Conservation (phyloP, 805 yeast genomes). For the Teunomyces atbi region DNA sequence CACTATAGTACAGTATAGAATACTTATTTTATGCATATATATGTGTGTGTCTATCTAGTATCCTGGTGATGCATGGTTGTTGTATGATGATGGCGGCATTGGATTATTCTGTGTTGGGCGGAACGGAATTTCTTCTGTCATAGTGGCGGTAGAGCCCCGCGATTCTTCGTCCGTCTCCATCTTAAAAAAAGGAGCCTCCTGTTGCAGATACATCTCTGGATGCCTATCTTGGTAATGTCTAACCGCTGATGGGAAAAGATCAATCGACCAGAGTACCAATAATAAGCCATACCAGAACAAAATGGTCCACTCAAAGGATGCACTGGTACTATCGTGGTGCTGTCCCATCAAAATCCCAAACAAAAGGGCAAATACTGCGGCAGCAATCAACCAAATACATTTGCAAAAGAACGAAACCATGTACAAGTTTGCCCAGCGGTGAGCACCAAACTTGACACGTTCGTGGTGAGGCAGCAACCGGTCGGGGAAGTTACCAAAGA, state of each 20-base stretch:
- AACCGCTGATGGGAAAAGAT: conserved; percentile 54
- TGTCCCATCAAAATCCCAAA: conserved; percentile 50
- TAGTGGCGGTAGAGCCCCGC: not conserved
- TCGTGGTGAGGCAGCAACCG: conserved; percentile 40
- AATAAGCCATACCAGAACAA: conserved; percentile 82
- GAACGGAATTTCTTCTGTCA: not conserved
- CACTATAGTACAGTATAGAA: not conserved
- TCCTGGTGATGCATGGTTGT: not conserved
- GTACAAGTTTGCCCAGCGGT: conserved; percentile 38
- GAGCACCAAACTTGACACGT: conserved; percentile 36
- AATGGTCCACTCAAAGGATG: conserved; percentile 79
- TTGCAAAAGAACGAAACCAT: conserved; percentile 54
- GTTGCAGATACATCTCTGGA: not conserved
- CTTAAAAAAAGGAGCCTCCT: not conserved
- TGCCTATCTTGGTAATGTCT: conserved; percentile 2
- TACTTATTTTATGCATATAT: no score
- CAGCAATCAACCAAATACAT: conserved; percentile 61
- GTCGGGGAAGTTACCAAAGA: conserved; percentile 38
- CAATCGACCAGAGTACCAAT: conserved; percentile 61
- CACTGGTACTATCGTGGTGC: conserved; percentile 47
- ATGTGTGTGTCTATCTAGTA: no score
- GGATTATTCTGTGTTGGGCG: not conserved
- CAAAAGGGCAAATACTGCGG: conserved; percentile 64
- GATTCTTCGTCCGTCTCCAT: not conserved
- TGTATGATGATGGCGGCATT: not conserved